Conservation (phyloP, 305 asterid species). For the Fraxinus albicans region DNA sequence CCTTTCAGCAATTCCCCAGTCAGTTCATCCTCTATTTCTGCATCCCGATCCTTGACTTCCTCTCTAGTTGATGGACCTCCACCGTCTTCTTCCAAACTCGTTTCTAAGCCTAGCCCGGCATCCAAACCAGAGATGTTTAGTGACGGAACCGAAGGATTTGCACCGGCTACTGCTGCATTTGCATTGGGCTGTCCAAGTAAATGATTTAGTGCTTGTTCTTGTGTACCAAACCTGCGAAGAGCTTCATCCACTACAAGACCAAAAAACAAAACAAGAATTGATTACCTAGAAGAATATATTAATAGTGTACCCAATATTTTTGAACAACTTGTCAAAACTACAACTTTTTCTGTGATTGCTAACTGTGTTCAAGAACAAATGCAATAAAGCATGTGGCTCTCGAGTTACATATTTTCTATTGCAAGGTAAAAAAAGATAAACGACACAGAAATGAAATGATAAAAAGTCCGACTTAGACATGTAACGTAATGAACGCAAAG, state of each 20-base stretch:
- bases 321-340: background rate
- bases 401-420: background rate
- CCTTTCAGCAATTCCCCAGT: constrained; percentile 60
- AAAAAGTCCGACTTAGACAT: background rate
- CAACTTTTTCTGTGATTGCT: background rate
- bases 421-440: background rate
- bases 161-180: constrained; percentile 9
- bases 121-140: constrained; percentile 16
- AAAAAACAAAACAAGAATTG: background rate
- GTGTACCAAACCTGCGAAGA: constrained; percentile 43
- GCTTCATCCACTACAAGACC: constrained; percentile 53
- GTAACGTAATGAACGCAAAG: background rate
- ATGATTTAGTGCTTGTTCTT: constrained; percentile 51
- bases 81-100: constrained; percentile 28
- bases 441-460: background rate
- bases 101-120: constrained; percentile 15
- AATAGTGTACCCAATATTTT: background rate
- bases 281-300: background rate
- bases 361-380: background rate
- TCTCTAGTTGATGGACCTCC: constrained; percentile 30
- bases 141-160: constrained; percentile 18
- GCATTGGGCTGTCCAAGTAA: constrained; percentile 42
- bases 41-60: constrained; percentile 42
- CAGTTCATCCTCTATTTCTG: constrained; percentile 79
- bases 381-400: background rate